phyloP scores from a whole-genome alignment of 2,329 filamentous ascomycete genomes.

The Scedosporium boydii region DNA sequence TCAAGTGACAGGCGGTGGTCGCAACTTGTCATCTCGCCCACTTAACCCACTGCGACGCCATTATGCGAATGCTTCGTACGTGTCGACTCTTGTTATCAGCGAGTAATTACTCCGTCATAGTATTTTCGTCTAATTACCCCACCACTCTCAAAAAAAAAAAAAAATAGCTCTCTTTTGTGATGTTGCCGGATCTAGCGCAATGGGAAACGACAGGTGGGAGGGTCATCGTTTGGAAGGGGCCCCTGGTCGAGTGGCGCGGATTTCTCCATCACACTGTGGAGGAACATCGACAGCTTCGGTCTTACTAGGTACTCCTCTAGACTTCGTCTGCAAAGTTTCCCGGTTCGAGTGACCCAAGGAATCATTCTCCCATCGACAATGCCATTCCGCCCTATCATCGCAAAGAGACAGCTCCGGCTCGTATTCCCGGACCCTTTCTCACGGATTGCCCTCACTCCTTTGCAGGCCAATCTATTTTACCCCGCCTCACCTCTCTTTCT shows the following conservation, averaged over 20 bases:
- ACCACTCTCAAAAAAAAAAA: no score
- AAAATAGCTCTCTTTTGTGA: no score
- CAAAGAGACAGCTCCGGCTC: not conserved
- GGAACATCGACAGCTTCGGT: not conserved
- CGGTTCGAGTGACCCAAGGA: not conserved
- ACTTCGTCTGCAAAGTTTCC: no score
- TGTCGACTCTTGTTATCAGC: no score
- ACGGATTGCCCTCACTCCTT: not conserved
- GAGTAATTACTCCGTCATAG: no score
- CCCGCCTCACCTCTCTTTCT: not conserved
- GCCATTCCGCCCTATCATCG: not conserved
- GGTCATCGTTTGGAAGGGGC: not conserved
- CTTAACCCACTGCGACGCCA: not conserved
- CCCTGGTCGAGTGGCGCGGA: not conserved
- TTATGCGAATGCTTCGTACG: no score
- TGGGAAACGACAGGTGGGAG: no score
- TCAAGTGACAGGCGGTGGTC: not conserved
- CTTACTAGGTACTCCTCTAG: not conserved
- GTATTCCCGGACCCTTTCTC: not conserved
- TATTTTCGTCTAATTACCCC: no score
- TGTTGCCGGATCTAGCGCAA: no score
- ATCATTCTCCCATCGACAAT: not conserved
- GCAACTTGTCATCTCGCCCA: not conserved
- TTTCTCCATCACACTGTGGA: not conserved
- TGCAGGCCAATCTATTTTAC: not conserved